phyloP scores from a whole-genome alignment of 768 basidiomycete genomes.

The Suillus paluster region DNA sequence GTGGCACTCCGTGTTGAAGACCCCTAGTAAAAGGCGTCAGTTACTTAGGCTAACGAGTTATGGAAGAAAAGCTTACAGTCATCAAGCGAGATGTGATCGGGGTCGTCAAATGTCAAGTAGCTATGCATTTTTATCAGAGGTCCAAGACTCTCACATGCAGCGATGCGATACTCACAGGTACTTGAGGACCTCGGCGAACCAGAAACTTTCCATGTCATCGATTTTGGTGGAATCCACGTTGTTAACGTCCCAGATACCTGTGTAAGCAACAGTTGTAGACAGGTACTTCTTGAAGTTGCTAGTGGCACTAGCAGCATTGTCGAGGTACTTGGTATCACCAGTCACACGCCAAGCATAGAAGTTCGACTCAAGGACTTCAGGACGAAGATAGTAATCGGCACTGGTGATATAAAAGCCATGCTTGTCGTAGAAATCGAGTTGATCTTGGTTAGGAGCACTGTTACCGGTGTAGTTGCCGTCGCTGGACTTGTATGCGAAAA shows the following conservation, averaged over 20 bases:
- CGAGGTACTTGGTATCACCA: constrained; percentile 68
- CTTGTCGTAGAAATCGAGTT: constrained; percentile 58
- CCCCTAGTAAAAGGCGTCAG: constrained; percentile 40
- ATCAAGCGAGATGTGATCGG: constrained; percentile 64
- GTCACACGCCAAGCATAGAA: constrained; percentile 80
- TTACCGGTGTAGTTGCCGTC: constrained; percentile 71
- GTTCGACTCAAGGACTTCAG: constrained; percentile 81
- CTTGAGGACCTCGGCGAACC: constrained; percentile 77
- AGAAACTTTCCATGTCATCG: constrained; percentile 73
- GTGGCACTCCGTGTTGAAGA: constrained; percentile 77
- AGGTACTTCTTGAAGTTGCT: constrained; percentile 63
- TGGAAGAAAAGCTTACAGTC: constrained; percentile 45
- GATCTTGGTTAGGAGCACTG: constrained; percentile 31
- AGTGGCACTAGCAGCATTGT: constrained; percentile 64
- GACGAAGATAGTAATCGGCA: constrained; percentile 63
- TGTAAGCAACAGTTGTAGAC: constrained; percentile 50
- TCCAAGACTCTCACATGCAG: not conserved
- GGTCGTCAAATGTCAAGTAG: constrained; percentile 78
- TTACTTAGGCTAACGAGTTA: not conserved
- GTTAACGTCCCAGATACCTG: constrained; percentile 62
- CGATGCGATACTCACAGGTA: constrained; percentile 57
- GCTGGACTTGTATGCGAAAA: constrained; percentile 62
- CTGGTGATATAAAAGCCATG: constrained; percentile 69
- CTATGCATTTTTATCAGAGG: constrained; percentile 32
- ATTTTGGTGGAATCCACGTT: constrained; percentile 43